Conservation (phyloP, 768 basidiomycete species). For the Podaxis pistillaris region DNA sequence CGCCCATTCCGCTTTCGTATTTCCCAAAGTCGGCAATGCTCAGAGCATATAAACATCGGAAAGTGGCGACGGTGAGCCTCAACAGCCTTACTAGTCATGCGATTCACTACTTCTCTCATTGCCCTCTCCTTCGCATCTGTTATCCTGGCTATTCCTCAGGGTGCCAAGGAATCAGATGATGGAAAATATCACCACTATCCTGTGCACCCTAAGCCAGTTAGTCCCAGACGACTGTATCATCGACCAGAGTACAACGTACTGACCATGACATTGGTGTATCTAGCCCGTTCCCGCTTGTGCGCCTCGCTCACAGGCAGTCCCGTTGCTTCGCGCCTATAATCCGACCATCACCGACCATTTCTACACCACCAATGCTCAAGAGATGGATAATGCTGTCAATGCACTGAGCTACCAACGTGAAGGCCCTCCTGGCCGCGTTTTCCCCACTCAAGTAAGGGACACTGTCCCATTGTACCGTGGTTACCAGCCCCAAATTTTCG, state of each 20-base stretch:
- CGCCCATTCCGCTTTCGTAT: not conserved
- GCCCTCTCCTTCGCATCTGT: not conserved
- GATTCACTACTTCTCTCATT: not conserved
- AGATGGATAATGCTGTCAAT: not conserved
- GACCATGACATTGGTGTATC: not conserved
- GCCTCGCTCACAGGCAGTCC: not conserved
- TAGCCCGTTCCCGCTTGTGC: not conserved
- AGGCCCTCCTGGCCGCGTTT: slow-evolving; percentile 8
- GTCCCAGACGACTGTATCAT: not conserved
- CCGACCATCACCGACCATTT: not conserved
- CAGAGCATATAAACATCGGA: not conserved
- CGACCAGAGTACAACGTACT: not conserved
- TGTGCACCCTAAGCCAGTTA: not conserved
- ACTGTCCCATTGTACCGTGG: slow-evolving; percentile 12
- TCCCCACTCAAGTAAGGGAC: not conserved
- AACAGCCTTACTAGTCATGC: not conserved
- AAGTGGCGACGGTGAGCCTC: not conserved
- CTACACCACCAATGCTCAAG: not conserved
- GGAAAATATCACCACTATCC: not conserved
- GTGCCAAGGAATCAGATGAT: not conserved
- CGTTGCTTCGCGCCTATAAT: not conserved
- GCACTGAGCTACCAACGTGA: slow-evolving; percentile 5
- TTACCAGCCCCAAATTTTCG: not conserved
- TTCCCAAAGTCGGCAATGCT: not conserved
- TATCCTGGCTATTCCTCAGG: not conserved